Percentiles rank a stretch among this genome's conserved stretches.
Conservation (phyloP, 1,139 yeast genomes). For the Taphrina flavorubra region DNA sequence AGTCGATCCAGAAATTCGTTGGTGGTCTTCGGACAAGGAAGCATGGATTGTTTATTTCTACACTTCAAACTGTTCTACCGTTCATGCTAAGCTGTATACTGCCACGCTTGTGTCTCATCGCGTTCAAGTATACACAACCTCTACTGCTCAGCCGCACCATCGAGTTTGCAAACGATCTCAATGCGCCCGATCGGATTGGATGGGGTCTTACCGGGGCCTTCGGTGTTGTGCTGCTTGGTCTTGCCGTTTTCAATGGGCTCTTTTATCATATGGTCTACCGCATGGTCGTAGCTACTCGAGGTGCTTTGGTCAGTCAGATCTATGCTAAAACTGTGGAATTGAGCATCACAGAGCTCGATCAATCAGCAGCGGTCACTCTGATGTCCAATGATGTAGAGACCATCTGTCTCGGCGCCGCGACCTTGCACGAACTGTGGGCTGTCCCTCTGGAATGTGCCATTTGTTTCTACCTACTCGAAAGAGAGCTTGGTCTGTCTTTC, state of each 20-base stretch:
- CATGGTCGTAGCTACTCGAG: slow-evolving; percentile 51
- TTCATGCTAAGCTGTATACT: neutral
- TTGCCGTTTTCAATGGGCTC: slow-evolving; percentile 3
- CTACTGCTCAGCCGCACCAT: slow-evolving; percentile 8
- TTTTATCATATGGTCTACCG: slow-evolving; percentile 8
- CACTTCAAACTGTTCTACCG: neutral
- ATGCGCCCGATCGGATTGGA: neutral
- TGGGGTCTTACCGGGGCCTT: slow-evolving; percentile 10
- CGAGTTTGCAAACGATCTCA: neutral
- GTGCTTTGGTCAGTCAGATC: slow-evolving; percentile 69
- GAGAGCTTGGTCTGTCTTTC: slow-evolving; percentile 74
- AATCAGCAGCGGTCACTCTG: slow-evolving; percentile 72
- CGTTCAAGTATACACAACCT: slow-evolving; percentile 7
- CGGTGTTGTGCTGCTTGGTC: slow-evolving; percentile 11
- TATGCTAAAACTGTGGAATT: slow-evolving; percentile 69
- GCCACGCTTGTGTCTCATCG: slow-evolving; percentile 1
- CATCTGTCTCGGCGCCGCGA: slow-evolving; percentile 69
- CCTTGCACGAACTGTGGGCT: slow-evolving; percentile 68
- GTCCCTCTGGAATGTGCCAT: slow-evolving; percentile 71
- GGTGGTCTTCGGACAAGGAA: no score
- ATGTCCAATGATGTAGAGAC: slow-evolving; percentile 83
- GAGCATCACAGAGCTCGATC: slow-evolving; percentile 64
- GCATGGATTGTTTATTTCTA: neutral
- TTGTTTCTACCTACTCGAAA: slow-evolving; percentile 66
- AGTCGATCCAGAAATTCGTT: neutral